phyloP scores from a whole-genome alignment of 163 green algal genomes.

The Scenedesmus sp. region DNA sequence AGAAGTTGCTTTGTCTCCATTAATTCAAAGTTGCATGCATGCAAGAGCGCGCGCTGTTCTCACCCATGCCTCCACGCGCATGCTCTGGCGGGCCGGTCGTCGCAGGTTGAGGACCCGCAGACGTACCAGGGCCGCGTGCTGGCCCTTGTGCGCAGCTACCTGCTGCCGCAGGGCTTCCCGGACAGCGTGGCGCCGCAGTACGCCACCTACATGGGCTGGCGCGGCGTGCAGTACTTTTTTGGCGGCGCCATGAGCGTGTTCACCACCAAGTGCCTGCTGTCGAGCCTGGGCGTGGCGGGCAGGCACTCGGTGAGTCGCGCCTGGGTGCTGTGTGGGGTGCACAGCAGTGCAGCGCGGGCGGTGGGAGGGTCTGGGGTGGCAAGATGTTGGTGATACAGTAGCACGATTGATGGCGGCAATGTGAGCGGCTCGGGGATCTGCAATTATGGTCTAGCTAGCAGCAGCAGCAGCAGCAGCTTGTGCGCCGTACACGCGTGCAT shows the following conservation, averaged over 20 bases:
- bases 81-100: background rate
- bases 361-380: background rate
- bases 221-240: constrained; percentile 90
- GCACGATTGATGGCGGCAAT: background rate
- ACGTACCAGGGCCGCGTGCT: constrained; percentile 62
- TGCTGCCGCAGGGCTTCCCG: constrained; percentile 81
- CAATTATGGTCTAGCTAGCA: background rate
- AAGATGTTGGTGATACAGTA: background rate
- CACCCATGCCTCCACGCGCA: background rate
- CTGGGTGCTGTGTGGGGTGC: background rate
- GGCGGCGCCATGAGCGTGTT: constrained; percentile 80
- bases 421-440: background rate
- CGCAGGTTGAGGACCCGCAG: constrained; percentile 66
- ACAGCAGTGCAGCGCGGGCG: background rate
- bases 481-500: no score
- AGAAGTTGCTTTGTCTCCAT: no score
- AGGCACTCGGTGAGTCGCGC: constrained; percentile 57
- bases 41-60: background rate
- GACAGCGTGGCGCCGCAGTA: constrained; percentile 87
- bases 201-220: constrained; percentile 81
- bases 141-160: constrained; percentile 66
- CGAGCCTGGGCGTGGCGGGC: constrained; percentile 79
- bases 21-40: no score
- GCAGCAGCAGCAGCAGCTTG: background rate
- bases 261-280: constrained; percentile 86